Base-by-base conservation (phyloP, 2,329 filamentous ascomycete species). In the Botrytis porri region DNA sequence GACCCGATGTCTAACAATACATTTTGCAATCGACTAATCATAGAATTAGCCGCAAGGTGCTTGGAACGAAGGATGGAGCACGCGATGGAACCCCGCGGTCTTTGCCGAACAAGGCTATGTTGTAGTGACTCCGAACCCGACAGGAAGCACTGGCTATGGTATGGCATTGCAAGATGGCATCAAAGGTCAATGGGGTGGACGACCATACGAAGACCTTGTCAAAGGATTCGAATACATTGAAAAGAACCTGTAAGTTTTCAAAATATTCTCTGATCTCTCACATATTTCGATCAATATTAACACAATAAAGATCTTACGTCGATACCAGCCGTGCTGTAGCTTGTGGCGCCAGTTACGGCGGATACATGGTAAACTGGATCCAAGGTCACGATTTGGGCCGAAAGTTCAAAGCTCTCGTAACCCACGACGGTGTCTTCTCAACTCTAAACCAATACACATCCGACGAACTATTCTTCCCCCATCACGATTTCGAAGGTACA, bases 101-200 rank as follows among this genome's bases (percentile, higher is more conserved):
- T 97, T 94, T 80, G 93, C 94, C 5, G 93, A 97, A 81, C 93
- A 95, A 82, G 94, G 94, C 63, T 97, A 96, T 80, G 87, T 97
- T 5, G 93, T 92, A 35, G 89, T 97, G 64, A 87, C 89, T 67
- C 93, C 93, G 16, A 97, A 97, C 80, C 93, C 93, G 14, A 96
- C 93, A 0, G 94, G 94, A 29, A 93, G 89, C 78, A 94, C 93
- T 8, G 92, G 93, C 4, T 97, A 94, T 78, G 94, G 94, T 8
- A 92, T 95, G 83, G 86, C 87, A 45, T 88, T 95, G 72, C 89
- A 90, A 45, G 90, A 97, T 80, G 91, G 89, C 0, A 97, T 98
- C 79, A 85, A 88, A 69, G 86, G 89, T 72, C 87, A 97, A 76
- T 97, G 95, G 95, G 95, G 94, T 75, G 93, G 93, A 8, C 86